Evolutionary conservation across 768 basidiomycete genomes (phyloP).

Genomic region (Fistulinella prunicolor): DNA sequence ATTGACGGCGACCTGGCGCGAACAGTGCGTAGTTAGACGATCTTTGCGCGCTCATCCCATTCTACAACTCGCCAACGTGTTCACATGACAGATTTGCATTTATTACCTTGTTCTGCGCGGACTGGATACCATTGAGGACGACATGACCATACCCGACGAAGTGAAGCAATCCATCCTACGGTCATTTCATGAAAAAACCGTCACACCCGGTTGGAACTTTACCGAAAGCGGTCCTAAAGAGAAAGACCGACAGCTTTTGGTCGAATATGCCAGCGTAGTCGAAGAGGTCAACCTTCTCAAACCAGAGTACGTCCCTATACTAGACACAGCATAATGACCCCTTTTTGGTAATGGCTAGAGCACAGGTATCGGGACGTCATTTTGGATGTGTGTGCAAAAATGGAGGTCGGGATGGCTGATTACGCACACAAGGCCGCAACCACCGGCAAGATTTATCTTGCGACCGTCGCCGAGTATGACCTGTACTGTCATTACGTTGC

Average conservation of each 20-base stretch:
- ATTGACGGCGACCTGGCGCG: slow-evolving; percentile 92
- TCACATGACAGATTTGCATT: slow-evolving; percentile 69
- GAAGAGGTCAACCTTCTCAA: slow-evolving; percentile 73
- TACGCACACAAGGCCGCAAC: slow-evolving; percentile 82
- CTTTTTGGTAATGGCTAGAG: slow-evolving; percentile 1
- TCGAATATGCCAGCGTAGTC: slow-evolving; percentile 78
- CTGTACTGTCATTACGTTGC: slow-evolving; percentile 99
- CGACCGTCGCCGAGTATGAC: slow-evolving; percentile 83
- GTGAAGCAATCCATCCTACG: slow-evolving; percentile 85
- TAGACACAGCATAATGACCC: not conserved
- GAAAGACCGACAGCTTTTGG: slow-evolving; percentile 81
- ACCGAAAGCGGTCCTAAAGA: slow-evolving; percentile 79
- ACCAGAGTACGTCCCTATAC: slow-evolving; percentile 45
- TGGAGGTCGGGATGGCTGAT: slow-evolving; percentile 95
- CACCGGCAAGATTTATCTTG: slow-evolving; percentile 65
- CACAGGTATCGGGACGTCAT: slow-evolving; percentile 75
- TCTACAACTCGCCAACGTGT: slow-evolving; percentile 1
- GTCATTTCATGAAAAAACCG: slow-evolving; percentile 73
- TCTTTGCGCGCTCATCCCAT: not conserved
- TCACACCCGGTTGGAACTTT: slow-evolving; percentile 86
- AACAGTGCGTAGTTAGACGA: slow-evolving; percentile 59
- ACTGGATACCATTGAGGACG: slow-evolving; percentile 97
- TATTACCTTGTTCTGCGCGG: slow-evolving; percentile 94
- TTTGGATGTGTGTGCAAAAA: slow-evolving; percentile 77
- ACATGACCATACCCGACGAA: slow-evolving; percentile 90